phyloP scores from a whole-genome alignment of 345 rosid genomes.

The Salix purpurea region DNA sequence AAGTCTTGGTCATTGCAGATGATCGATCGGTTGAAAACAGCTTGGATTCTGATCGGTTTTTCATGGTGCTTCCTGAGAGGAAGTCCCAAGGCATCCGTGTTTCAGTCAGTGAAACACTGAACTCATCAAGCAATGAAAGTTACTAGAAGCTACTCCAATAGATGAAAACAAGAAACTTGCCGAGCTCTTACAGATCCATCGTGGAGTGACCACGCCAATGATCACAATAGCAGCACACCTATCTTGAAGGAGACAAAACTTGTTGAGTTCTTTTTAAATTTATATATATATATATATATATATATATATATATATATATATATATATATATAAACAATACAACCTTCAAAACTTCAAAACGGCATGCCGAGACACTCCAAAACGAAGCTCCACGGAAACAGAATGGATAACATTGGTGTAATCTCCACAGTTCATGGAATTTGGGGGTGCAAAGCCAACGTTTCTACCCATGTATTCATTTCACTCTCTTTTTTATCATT shows the following conservation, averaged over 20 bases:
- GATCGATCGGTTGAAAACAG: not conserved
- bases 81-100: not conserved
- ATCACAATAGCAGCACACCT: not conserved
- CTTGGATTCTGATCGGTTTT: not conserved
- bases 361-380: too few relatives aligned
- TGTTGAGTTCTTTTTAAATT: not conserved
- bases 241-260: slow-evolving; percentile 1
- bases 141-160: not conserved
- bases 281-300: too few relatives aligned
- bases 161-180: not conserved
- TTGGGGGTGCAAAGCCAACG: not conserved
- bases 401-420: too few relatives aligned
- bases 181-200: slow-evolving; percentile 12
- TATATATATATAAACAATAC: too few relatives aligned
- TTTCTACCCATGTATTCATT: not conserved
- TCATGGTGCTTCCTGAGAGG: not conserved
- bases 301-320: too few relatives aligned
- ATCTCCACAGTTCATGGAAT: too few relatives aligned
- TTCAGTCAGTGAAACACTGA: not conserved
- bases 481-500: not conserved
- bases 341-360: too few relatives aligned
- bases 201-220: slow-evolving; percentile 4
- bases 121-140: not conserved
- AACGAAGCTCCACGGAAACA: too few relatives aligned
- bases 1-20: not conserved